Evolutionary conservation across 2,329 filamentous ascomycete genomes (phyloP).

Genomic region (Cytospora leucostoma): DNA sequence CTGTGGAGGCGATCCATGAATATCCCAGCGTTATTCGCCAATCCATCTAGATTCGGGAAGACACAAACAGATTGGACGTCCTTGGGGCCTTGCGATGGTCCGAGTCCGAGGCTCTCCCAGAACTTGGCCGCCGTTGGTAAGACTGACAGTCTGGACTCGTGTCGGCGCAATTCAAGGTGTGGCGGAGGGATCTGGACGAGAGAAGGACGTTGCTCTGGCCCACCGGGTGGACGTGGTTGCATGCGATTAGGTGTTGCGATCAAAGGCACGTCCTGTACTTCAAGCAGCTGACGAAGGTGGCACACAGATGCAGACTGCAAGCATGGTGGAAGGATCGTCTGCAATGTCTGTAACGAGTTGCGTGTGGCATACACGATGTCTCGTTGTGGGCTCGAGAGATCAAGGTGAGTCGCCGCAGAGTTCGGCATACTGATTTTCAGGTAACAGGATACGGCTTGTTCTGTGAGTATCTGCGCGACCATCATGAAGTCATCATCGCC

Average conservation of each 20-base stretch:
- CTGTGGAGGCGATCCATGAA: conserved; percentile 71
- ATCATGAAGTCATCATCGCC: conserved; percentile 64
- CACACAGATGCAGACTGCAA: conserved; percentile 46
- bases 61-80: conserved; percentile 71
- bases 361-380: conserved; percentile 47
- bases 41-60: conserved; percentile 65
- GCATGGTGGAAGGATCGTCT: conserved; percentile 46
- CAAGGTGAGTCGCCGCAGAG: neutral
- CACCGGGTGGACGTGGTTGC: conserved; percentile 49
- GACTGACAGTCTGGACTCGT: conserved; percentile 69
- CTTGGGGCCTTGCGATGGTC: conserved; percentile 70
- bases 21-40: conserved; percentile 59
- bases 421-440: conserved; percentile 40
- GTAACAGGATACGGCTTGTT: conserved; percentile 63
- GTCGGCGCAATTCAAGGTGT: conserved; percentile 70
- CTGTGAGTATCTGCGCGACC: conserved; percentile 70
- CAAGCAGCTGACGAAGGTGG: conserved; percentile 53
- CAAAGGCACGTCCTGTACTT: conserved; percentile 59
- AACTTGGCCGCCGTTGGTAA: conserved; percentile 74
- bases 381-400: conserved; percentile 35
- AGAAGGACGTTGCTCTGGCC: conserved; percentile 52
- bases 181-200: conserved; percentile 67
- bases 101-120: conserved; percentile 79
- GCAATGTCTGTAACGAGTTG: conserved; percentile 51
- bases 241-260: conserved; percentile 54